These are phyloP conservation scores for Echinosophora koreensis DNA, from an alignment of 306 rosid species.

Conservation along the genomic window DNA sequence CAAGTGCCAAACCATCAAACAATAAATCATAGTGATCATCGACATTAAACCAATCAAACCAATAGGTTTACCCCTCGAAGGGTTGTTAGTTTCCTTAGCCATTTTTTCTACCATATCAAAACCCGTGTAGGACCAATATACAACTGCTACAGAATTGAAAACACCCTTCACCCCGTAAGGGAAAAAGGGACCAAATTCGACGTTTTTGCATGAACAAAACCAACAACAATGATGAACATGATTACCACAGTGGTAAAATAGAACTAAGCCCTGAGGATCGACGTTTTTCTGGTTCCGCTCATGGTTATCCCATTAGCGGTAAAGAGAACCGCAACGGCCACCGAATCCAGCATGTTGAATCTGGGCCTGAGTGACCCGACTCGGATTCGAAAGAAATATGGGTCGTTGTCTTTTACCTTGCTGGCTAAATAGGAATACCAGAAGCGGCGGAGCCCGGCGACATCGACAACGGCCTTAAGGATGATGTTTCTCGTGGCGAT, in stretches of 20 bases:
- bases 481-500: constrained; percentile 88
- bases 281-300: constrained; percentile 74
- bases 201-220: constrained; percentile 61
- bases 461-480: constrained; percentile 80
- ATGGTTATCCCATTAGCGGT: constrained; percentile 70
- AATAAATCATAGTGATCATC: constrained; percentile 71
- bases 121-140: constrained; percentile 91
- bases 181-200: constrained; percentile 65
- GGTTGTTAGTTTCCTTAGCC: constrained; percentile 90
- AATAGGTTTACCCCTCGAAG: constrained; percentile 83
- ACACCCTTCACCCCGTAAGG: constrained; percentile 74
- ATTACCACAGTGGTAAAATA: constrained; percentile 53
- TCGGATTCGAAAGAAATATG: constrained; percentile 68
- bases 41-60: constrained; percentile 82
- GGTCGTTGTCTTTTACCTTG: constrained; percentile 55
- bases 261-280: constrained; percentile 73
- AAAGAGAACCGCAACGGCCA: constrained; percentile 72
- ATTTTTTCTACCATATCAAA: constrained; percentile 95
- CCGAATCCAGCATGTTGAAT: constrained; percentile 73
- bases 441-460: constrained; percentile 80
- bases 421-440: constrained; percentile 87
- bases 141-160: constrained; percentile 68
- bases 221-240: constrained; percentile 58
- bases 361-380: constrained; percentile 56
- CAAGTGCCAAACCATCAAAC: constrained; percentile 74